Evolutionary conservation across 2,329 filamentous ascomycete species (phyloP).

Genomic region (Pseudogymnoascus verrucosus): DNA sequence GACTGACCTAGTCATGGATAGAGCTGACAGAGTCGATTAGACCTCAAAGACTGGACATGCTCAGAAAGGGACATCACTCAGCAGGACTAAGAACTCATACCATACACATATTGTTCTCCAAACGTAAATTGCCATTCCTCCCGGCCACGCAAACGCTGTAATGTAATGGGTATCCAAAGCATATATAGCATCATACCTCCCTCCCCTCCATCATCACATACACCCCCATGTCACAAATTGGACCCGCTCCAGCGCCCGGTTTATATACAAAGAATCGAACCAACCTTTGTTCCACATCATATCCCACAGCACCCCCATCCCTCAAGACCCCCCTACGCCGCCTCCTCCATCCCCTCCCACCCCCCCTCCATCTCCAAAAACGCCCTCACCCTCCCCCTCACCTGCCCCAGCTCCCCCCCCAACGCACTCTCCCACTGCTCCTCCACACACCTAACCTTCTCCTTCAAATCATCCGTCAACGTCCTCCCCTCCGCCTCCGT

Average conservation of each 20-base stretch:
- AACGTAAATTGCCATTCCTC: neutral
- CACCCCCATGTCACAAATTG: neutral
- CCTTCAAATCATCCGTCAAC: constrained; percentile 81
- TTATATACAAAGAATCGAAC: neutral
- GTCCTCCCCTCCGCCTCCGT: constrained; percentile 58
- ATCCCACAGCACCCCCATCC: no score
- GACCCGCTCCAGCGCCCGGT: neutral
- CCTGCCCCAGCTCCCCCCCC: constrained; percentile 64
- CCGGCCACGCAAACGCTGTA: neutral
- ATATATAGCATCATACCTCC: neutral
- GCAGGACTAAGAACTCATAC: no score
- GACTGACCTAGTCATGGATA: no score
- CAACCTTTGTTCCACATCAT: neutral
- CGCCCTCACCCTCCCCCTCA: constrained; percentile 65
- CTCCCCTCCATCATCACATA: neutral
- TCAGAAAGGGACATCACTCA: no score
- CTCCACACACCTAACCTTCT: constrained; percentile 85
- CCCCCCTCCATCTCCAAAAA: constrained; percentile 73
- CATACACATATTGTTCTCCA: neutral
- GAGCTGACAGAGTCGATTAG: no score
- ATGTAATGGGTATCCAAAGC: neutral
- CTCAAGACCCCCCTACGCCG: neutral
- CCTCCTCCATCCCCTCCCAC: constrained; percentile 60
- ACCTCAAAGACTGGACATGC: no score
- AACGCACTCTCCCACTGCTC: constrained; percentile 84